Evolutionary conservation across 768 basidiomycete species (phyloP).

Genomic region (Psilocybe cubensis): DNA sequence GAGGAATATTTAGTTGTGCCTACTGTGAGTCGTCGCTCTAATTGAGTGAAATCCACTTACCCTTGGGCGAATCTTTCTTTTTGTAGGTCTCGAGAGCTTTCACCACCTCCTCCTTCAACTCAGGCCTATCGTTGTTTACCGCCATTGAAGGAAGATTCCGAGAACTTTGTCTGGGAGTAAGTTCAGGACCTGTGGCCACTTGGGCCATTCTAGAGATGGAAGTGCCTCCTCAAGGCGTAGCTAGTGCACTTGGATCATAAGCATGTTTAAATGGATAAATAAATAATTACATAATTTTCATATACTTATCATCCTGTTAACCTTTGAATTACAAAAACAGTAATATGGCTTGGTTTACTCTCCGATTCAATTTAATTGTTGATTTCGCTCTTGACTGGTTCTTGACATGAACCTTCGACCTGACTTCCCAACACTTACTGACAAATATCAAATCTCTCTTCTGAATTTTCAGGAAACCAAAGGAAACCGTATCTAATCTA

Average conservation of each 20-base stretch:
- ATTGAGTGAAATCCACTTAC: constrained; percentile 35
- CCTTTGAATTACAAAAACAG: too few relatives aligned
- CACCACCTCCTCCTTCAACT: constrained; percentile 50
- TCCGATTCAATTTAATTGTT: too few relatives aligned
- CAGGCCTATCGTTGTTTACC: constrained; percentile 28
- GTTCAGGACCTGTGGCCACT: constrained; percentile 28
- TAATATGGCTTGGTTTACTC: too few relatives aligned
- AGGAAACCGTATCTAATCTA: too few relatives aligned
- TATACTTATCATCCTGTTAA: background rate
- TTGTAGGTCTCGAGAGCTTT: constrained; percentile 85
- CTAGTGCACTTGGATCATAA: background rate
- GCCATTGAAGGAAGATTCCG: constrained; percentile 32
- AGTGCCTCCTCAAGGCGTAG: background rate
- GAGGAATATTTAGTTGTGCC: background rate
- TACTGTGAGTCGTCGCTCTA: background rate
- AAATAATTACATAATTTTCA: background rate
- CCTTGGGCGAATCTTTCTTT: constrained; percentile 83
- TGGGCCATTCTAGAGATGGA: constrained; percentile 23
- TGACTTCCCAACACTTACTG: too few relatives aligned
- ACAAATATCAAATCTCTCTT: too few relatives aligned
- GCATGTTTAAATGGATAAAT: background rate
- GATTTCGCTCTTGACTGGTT: too few relatives aligned
- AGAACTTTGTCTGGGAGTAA: constrained; percentile 27
- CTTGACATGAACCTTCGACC: too few relatives aligned
- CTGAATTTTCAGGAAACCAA: too few relatives aligned